These are phyloP conservation scores for Corylus heterophylla DNA, from an alignment of 306 rosid species.

Conservation along the genomic window DNA sequence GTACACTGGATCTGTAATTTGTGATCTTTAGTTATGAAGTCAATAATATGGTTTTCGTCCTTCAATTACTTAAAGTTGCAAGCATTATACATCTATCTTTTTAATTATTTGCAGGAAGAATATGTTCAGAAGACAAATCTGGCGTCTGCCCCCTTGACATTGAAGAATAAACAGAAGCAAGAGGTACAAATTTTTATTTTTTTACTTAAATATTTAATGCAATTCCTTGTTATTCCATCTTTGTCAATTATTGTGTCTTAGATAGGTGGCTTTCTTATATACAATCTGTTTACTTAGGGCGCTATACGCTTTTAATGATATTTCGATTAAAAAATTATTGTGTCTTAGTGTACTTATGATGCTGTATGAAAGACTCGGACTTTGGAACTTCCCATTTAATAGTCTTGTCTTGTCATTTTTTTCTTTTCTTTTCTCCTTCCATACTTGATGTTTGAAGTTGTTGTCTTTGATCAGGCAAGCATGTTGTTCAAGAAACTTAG, in stretches of 20 bases:
- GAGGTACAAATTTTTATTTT: constrained; percentile 55
- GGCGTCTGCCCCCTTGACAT: constrained; percentile 60
- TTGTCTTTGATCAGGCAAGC: constrained; percentile 65
- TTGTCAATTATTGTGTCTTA: neutral
- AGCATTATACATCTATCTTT: neutral
- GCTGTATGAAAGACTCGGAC: neutral
- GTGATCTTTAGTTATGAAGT: neutral
- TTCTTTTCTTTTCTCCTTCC: neutral
- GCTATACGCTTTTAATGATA: too few relatives aligned
- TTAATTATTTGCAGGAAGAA: constrained; percentile 68
- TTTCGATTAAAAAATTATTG: neutral
- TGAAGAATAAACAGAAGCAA: constrained; percentile 65
- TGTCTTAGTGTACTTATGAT: constrained; percentile 14
- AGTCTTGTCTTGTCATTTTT: neutral
- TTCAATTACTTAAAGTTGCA: neutral
- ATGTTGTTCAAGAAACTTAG: constrained; percentile 70
- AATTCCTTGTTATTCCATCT: constrained; percentile 6
- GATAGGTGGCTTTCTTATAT: too few relatives aligned
- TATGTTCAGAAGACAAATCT: constrained; percentile 65
- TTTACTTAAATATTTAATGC: constrained; percentile 3
- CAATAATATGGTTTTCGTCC: neutral
- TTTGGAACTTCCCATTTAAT: constrained; percentile 1
- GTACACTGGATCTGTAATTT: neutral
- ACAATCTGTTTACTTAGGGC: too few relatives aligned
- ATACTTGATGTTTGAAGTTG: neutral